phyloP scores from a whole-genome alignment of 1,139 yeast genomes.

The Yamadazyma jaroonii region DNA sequence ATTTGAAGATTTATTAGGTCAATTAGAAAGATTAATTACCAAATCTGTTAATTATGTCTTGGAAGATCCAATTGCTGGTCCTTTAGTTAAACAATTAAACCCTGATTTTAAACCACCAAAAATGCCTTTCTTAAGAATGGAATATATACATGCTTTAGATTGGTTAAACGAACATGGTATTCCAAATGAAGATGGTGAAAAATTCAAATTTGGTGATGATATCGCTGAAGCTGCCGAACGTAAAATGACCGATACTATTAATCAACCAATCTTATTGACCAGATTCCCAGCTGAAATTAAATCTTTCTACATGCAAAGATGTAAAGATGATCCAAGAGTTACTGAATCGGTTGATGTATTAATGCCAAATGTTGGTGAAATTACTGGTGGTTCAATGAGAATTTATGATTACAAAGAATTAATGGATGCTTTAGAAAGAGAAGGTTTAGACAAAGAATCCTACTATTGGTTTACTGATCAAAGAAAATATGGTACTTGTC shows the following conservation, averaged over 20 bases:
- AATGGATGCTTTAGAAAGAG: conserved; percentile 88
- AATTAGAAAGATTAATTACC: conserved; percentile 78
- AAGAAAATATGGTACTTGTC: conserved; percentile 95
- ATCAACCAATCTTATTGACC: conserved; percentile 85
- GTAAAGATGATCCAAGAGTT: conserved; percentile 85
- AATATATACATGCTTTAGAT: conserved; percentile 83
- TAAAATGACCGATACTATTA: conserved; percentile 93
- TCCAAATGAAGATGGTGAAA: conserved; percentile 90
- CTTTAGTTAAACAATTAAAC: conserved; percentile 85
- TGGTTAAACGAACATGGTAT: conserved; percentile 97
- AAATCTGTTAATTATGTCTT: conserved; percentile 70
- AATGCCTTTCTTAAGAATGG: conserved; percentile 87
- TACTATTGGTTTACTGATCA: conserved; percentile 97
- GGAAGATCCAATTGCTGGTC: conserved; percentile 90
- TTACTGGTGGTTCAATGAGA: conserved; percentile 99
- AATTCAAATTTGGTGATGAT: conserved; percentile 95
- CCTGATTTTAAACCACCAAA: conserved; percentile 82
- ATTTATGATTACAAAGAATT: conserved; percentile 79
- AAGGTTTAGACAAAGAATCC: conserved; percentile 70
- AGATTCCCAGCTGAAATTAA: conserved; percentile 97
- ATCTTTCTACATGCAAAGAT: conserved; percentile 96
- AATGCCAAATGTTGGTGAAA: conserved; percentile 98
- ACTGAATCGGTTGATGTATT: conserved; percentile 97
- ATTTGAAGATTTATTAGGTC: conserved; percentile 82
- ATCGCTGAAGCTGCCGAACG: conserved; percentile 99